Percentiles rank a stretch among this genome's conserved stretches.
phyloP scores from a whole-genome alignment of 495 filamentous ascomycete species.

The Xylaria grammica region DNA sequence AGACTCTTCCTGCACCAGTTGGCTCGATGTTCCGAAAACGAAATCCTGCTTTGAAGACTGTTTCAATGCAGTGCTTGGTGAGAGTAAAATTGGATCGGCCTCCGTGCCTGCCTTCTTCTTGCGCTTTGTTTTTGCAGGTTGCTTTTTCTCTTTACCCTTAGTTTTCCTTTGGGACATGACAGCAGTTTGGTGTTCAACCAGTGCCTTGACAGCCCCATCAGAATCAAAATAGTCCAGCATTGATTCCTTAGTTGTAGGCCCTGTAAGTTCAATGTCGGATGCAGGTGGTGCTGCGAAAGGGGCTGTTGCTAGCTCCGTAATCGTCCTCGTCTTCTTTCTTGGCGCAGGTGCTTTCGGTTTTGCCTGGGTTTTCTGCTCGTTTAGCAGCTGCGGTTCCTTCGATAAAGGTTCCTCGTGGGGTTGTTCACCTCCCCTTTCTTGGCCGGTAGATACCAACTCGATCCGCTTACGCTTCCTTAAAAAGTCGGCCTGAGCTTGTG shows the following conservation, averaged over 20 bases:
- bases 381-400: conserved; percentile 26
- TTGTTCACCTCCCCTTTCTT: conserved; percentile 18
- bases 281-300: conserved; percentile 61
- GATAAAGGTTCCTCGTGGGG: conserved; percentile 6
- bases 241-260: conserved; percentile 35
- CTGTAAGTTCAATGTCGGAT: conserved; percentile 32
- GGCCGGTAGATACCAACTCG: conserved; percentile 44
- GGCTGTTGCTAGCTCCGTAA: conserved; percentile 83
- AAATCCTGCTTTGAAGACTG: conserved; percentile 77
- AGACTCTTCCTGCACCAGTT: conserved; percentile 78
- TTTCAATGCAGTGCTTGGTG: conserved; percentile 72
- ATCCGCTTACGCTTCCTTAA: conserved; percentile 58
- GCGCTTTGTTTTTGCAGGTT: conserved; percentile 36
- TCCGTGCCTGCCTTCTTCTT: conserved; percentile 53
- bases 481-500: conserved; percentile 27
- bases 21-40: conserved; percentile 91
- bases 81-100: conserved; percentile 62
- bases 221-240: conserved; percentile 41
- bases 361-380: conserved; percentile 44
- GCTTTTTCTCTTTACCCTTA: conserved; percentile 39
- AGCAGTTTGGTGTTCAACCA: conserved; percentile 37
- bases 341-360: conserved; percentile 49
- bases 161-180: conserved; percentile 42
- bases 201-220: conserved; percentile 36
- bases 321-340: conserved; percentile 78